Evolutionary conservation across 2,329 filamentous ascomycete genomes (phyloP).

Genomic region (Ascochyta pisi): DNA sequence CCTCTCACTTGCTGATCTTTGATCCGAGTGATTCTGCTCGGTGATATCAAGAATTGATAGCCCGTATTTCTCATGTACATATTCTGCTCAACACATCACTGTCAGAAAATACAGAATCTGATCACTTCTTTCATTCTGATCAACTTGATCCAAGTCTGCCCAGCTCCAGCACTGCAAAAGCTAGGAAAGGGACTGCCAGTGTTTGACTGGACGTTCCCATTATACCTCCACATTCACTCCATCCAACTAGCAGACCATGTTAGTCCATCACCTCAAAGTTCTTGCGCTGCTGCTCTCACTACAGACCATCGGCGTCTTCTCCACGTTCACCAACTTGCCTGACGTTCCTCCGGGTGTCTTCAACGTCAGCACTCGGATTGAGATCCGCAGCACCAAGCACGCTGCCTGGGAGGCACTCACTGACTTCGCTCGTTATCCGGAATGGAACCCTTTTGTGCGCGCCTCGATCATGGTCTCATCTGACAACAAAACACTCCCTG

Average conservation of each 20-base stretch:
- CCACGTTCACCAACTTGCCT: slow-evolving; percentile 35
- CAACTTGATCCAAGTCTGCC: too few relatives aligned
- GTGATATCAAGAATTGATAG: too few relatives aligned
- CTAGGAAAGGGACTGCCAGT: background rate
- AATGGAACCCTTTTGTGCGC: slow-evolving; percentile 46
- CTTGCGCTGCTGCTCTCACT: slow-evolving; percentile 6
- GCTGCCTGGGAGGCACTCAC: slow-evolving; percentile 38
- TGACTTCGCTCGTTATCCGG: slow-evolving; percentile 35
- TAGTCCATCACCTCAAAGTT: background rate
- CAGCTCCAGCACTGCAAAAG: too few relatives aligned
- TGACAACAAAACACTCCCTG: slow-evolving; percentile 27
- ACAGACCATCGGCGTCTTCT: slow-evolving; percentile 1
- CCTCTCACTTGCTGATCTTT: too few relatives aligned
- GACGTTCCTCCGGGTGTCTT: slow-evolving; percentile 36
- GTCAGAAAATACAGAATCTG: too few relatives aligned
- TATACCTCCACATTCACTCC: background rate
- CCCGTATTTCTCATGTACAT: too few relatives aligned
- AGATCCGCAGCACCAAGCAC: slow-evolving; percentile 30
- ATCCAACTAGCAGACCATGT: background rate
- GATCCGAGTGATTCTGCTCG: too few relatives aligned
- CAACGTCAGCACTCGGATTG: slow-evolving; percentile 33
- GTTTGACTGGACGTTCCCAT: background rate
- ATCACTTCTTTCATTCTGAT: too few relatives aligned
- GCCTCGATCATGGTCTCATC: slow-evolving; percentile 30
- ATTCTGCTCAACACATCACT: too few relatives aligned